phyloP scores from a whole-genome alignment of 805 yeast species.

The Candida argentea region DNA sequence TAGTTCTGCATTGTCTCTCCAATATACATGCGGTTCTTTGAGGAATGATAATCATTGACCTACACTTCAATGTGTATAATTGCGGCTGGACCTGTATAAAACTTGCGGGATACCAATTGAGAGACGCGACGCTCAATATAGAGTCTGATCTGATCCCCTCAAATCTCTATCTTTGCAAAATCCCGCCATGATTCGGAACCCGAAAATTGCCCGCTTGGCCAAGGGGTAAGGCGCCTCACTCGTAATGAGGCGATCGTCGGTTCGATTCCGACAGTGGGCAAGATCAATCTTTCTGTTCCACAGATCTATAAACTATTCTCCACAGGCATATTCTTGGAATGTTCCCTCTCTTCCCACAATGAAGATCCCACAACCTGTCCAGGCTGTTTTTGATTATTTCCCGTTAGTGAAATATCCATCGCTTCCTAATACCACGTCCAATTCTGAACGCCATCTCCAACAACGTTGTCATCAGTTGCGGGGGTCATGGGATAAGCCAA shows the following conservation, averaged over 20 bases:
- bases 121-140: no score
- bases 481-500: conserved; percentile 1
- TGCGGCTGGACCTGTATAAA: no score
- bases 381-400: conserved; percentile 38
- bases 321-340: background rate
- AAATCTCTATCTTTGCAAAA: no score
- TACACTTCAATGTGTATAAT: no score
- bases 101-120: no score
- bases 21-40: no score
- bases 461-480: conserved; percentile 7
- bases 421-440: conserved; percentile 10
- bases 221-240: conserved; percentile 47
- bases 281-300: conserved; percentile 3
- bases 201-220: conserved; percentile 46
- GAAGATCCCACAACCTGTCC: conserved; percentile 33
- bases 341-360: conserved; percentile 2
- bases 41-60: no score
- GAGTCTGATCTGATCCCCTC: no score
- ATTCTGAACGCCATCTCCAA: conserved; percentile 4
- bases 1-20: no score
- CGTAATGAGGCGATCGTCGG: conserved; percentile 47
- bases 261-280: conserved; percentile 45
- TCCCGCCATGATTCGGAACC: no score
- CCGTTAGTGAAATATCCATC: conserved; percentile 39
- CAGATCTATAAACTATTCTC: background rate